Base-by-base conservation (phyloP, 1,284 basidiomycete genomes). In the Athelia psychrophila region DNA sequence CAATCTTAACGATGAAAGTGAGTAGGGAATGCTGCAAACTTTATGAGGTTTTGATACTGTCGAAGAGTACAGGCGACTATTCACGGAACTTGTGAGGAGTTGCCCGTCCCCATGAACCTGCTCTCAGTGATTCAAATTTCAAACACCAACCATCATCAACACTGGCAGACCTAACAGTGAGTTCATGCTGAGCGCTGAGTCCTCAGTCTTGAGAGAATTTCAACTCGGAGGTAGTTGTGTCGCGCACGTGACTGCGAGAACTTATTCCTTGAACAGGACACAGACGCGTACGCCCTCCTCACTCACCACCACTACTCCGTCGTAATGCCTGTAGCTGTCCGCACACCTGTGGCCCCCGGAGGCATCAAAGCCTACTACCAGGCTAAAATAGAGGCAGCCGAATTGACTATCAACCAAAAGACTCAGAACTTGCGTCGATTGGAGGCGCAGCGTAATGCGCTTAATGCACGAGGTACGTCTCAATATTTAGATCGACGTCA, bases 381-480 rank as follows among this genome's bases (percentile, higher is more conserved):
- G 66, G 88, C 93, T 48, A 98, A 98, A 77, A 98, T 98, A 46
- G 94, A 98, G 66, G 79, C 89, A 12, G 88, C 94, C 9, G 95
- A 98, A 65, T 79, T 97, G 45, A 79, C 89, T 45, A 98, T 98
- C 62, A 97, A 96, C 70, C 87, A 93, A 72, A 96, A 95, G 73
- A 98, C 95, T 0, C 95, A 98, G 75, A 98, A 98, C 73, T 71
- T 99, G 51, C 80, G 96, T 46, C 91, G 96, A 57, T 75, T 99
- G 60, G 96, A 98, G 73, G 96, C 96, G 4, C 96, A 98, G 71
- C 80, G 95, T 57, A 98, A 98, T 80, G 91, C 95, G 6, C 75
- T 99, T 58, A 98, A 99, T 70, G 94, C 95, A 18, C 78, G 95
- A 77, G 95, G 95, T 91, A 58, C 58, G 79, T 69, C 19, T 19